These are phyloP conservation scores for Chalciporus piperatus DNA, from an alignment of 768 basidiomycete genomes.

Conservation along the genomic window DNA sequence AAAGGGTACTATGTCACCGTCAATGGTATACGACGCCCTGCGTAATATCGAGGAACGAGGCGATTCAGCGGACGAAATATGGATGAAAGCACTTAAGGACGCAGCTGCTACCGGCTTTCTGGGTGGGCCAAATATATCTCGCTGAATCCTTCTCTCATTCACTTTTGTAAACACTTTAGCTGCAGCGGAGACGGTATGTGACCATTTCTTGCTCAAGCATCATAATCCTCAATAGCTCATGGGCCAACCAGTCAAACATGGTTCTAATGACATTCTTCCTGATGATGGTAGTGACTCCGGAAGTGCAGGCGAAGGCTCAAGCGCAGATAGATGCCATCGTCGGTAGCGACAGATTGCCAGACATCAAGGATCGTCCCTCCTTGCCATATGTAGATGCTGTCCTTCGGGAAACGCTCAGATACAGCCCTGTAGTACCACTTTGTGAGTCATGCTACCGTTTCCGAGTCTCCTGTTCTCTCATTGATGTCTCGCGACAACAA, in stretches of 20 bases:
- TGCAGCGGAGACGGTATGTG: conserved; percentile 6
- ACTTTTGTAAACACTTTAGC: background rate
- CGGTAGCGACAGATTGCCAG: conserved; percentile 3
- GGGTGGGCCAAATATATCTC: background rate
- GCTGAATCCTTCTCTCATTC: background rate
- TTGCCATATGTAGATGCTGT: conserved; percentile 11
- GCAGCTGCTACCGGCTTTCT: conserved; percentile 2
- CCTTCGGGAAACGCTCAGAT: conserved; percentile 2
- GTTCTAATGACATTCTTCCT: conserved; percentile 9
- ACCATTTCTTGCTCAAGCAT: too few species aligned
- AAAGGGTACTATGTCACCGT: background rate
- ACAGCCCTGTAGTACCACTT: background rate
- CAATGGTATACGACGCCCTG: conserved; percentile 6
- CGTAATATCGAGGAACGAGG: background rate
- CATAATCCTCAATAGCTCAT: background rate
- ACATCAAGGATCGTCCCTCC: conserved; percentile 3
- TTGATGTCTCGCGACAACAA: background rate
- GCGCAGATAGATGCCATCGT: conserved; percentile 6
- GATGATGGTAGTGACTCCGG: conserved; percentile 9
- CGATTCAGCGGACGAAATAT: background rate
- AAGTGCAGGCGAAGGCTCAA: conserved; percentile 4
- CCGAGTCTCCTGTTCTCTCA: background rate
- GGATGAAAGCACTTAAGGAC: background rate
- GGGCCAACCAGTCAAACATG: background rate
- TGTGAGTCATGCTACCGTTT: background rate